phyloP scores from a whole-genome alignment of 1,284 basidiomycete species.

The Ustilago trichophora region DNA sequence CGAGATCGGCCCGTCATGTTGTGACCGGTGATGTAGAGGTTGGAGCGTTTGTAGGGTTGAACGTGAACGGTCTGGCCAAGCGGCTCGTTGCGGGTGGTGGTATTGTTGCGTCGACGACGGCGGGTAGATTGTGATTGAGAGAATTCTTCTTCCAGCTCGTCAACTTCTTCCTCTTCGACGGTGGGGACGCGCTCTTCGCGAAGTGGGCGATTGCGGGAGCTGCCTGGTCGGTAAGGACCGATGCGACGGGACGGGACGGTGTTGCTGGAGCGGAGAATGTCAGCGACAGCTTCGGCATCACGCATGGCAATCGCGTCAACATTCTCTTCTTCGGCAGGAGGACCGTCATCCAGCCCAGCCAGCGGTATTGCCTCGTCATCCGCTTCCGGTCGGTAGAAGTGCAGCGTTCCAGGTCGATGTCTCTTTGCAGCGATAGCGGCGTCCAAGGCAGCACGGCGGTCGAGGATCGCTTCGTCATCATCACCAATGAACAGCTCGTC shows the following conservation, averaged over 20 bases:
- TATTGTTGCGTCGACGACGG: slow-evolving; percentile 4
- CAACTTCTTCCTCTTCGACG: slow-evolving; percentile 16
- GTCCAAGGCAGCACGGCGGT: slow-evolving; percentile 28
- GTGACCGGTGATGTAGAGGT: slow-evolving; percentile 51
- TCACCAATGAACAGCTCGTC: slow-evolving; percentile 36
- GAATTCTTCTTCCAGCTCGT: slow-evolving; percentile 26
- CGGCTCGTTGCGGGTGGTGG: slow-evolving; percentile 12
- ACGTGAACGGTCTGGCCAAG: slow-evolving; percentile 24
- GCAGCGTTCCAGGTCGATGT: slow-evolving; percentile 27
- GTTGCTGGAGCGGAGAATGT: slow-evolving; percentile 11
- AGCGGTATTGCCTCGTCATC: slow-evolving; percentile 23
- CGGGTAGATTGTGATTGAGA: neutral
- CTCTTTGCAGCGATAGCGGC: slow-evolving; percentile 27
- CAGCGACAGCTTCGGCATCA: slow-evolving; percentile 12
- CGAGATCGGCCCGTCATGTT: slow-evolving; percentile 43
- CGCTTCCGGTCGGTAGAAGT: slow-evolving; percentile 23
- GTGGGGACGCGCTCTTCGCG: slow-evolving; percentile 17
- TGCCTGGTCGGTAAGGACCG: slow-evolving; percentile 32
- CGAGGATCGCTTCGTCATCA: slow-evolving; percentile 21
- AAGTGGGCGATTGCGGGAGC: neutral
- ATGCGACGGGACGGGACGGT: slow-evolving; percentile 18
- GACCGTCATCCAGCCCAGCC: slow-evolving; percentile 3
- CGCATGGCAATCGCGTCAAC: slow-evolving; percentile 32
- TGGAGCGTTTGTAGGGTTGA: slow-evolving; percentile 36
- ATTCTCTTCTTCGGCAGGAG: slow-evolving; percentile 8